Evolutionary conservation across 768 basidiomycete species (phyloP).

Genomic region (Psilocybe cyanescens): DNA sequence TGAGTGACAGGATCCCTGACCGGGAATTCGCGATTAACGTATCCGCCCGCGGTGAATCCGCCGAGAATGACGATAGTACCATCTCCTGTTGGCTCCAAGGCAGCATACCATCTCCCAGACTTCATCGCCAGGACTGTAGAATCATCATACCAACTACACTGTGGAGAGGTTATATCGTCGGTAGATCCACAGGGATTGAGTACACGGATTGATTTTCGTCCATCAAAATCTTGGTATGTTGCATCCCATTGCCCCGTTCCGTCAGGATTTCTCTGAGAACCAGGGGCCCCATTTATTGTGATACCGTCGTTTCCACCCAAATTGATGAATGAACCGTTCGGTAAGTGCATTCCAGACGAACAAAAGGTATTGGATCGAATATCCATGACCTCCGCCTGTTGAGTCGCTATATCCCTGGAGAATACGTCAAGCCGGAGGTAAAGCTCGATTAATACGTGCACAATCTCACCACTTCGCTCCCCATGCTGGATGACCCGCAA

Average conservation of each 20-base stretch:
- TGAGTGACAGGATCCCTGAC: constrained; percentile 62
- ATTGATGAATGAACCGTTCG: constrained; percentile 74
- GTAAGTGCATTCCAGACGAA: constrained; percentile 80
- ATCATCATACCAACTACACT: constrained; percentile 77
- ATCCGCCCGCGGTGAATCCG: constrained; percentile 76
- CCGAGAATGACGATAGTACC: constrained; percentile 82
- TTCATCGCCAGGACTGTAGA: constrained; percentile 63
- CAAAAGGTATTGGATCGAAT: constrained; percentile 77
- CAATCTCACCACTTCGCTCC: constrained; percentile 64
- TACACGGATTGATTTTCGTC: constrained; percentile 76
- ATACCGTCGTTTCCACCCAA: constrained; percentile 83
- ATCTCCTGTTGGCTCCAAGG: constrained; percentile 72
- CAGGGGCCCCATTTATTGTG: constrained; percentile 65
- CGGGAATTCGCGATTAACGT: constrained; percentile 77
- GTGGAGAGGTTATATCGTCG: constrained; percentile 47
- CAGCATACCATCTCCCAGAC: constrained; percentile 75
- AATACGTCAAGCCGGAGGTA: neutral
- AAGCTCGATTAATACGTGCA: neutral
- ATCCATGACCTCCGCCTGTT: constrained; percentile 69
- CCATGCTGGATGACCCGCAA: constrained; percentile 76
- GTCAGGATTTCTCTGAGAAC: constrained; percentile 46
- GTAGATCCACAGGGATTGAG: constrained; percentile 69
- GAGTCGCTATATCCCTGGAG: constrained; percentile 64
- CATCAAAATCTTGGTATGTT: constrained; percentile 79
- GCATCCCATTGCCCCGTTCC: constrained; percentile 60